Base-by-base conservation (phyloP, 1,284 basidiomycete genomes). In the Coriolopsis trogii region DNA sequence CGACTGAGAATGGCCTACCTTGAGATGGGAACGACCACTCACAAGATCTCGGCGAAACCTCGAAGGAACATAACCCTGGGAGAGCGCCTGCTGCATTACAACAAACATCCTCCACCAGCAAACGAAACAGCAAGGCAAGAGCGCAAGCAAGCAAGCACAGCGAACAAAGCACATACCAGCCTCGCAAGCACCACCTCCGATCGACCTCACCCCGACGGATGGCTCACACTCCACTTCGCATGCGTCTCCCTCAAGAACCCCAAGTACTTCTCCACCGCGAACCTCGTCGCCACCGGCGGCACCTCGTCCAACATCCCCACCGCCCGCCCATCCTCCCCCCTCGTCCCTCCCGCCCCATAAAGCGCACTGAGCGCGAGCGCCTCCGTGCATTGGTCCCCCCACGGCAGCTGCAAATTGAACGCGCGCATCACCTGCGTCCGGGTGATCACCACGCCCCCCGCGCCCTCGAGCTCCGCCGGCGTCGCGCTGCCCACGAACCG, bases 391-490 rank as follows among this genome's bases (percentile, higher is more conserved):
- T 76, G 74, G 13, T 72, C 64, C 3, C 73, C 73, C 72, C 77
- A 82, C 29, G 67, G 61, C 21, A 59, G 37, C 50, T 77, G 72
- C 20, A 84, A 63, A 16, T 73, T 70, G 45, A 89, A 70, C 9
- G 81, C 82, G 30, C 66, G 67, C 61, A 79, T 68, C 21, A 89
- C 75, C 49, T 89, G 84, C 26, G 60, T 64, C 84, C 87, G 58
- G n/a, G 58, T 66, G 45, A 68, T 64, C 12, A 24, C 23, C 41
- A 56, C 59, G 9, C 58, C 49, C 2, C 56, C 53, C 9, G 60
- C 62, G 25, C 55, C 54, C 30, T 52, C 47, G 16, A 67, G 49
- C 29, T 64, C 64, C 8, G 42, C 41, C 9, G 68, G 65, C 2
- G 64, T 60, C 30, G 37, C 21, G 39, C 45, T 45, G 24, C 54